A percentile compares a stretch with the other conserved stretches of the same genome.
Conservation (phyloP, 345 rosid genomes). For the Stellera chamaejasme region DNA sequence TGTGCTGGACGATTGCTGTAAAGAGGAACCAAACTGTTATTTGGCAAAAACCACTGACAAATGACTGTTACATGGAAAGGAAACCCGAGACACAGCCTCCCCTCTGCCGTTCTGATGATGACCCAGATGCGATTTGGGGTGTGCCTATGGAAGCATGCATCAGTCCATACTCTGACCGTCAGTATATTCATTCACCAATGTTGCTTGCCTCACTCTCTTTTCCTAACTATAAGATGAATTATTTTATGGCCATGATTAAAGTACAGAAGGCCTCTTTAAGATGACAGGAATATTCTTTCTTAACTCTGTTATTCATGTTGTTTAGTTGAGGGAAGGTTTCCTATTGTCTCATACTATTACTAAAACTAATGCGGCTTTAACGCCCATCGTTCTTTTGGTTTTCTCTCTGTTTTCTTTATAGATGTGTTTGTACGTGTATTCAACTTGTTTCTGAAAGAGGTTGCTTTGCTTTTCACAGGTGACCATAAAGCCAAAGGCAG, state of each 20-base stretch:
- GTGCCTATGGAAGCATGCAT: constrained; percentile 94
- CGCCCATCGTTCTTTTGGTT: background rate
- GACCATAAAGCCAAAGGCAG: constrained; percentile 73
- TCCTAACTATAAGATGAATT: too few species aligned
- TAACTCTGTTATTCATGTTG: too few species aligned
- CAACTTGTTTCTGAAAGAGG: background rate
- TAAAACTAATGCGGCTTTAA: constrained; percentile 3
- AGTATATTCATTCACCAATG: constrained; percentile 23
- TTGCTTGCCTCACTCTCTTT: background rate
- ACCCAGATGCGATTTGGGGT: constrained; percentile 87
- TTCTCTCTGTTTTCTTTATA: background rate
- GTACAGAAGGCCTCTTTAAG: too few species aligned
- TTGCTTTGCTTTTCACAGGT: constrained; percentile 33
- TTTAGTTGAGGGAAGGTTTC: too few species aligned
- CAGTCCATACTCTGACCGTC: constrained; percentile 78
- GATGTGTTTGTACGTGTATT: background rate
- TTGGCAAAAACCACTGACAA: constrained; percentile 91
- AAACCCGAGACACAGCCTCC: constrained; percentile 85
- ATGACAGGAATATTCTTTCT: too few species aligned
- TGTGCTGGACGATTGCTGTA: constrained; percentile 95
- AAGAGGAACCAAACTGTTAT: constrained; percentile 94
- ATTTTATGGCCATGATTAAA: too few species aligned
- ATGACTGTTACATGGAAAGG: constrained; percentile 83
- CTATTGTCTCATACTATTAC: too few species aligned
- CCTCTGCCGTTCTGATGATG: constrained; percentile 74